Conservation (phyloP, 495 filamentous ascomycete genomes). For the Neurospora intermedia region DNA sequence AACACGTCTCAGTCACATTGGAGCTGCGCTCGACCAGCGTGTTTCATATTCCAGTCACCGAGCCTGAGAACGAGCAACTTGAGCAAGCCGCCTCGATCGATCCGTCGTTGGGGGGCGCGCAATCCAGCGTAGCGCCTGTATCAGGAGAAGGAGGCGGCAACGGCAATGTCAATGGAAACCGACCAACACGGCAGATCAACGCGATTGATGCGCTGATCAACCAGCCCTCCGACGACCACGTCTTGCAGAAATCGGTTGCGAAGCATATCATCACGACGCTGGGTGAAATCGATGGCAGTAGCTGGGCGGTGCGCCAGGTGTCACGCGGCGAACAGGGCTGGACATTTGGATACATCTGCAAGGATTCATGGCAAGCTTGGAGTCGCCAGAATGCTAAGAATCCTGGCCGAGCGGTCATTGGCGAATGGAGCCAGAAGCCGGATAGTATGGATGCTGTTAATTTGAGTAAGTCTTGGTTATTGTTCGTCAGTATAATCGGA, state of each 20-base stretch:
- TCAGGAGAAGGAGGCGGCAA: neutral
- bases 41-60: slow-evolving; percentile 24
- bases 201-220: slow-evolving; percentile 31
- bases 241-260: slow-evolving; percentile 29
- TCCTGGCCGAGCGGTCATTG: slow-evolving; percentile 24
- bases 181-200: slow-evolving; percentile 12
- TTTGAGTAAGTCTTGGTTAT: slow-evolving; percentile 17
- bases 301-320: slow-evolving; percentile 30
- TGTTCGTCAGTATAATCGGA: neutral
- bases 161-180: slow-evolving; percentile 1
- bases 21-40: slow-evolving; percentile 26
- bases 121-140: slow-evolving; percentile 3
- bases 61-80: slow-evolving; percentile 19
- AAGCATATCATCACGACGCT: slow-evolving; percentile 30
- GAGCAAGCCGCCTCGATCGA: slow-evolving; percentile 17
- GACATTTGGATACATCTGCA: slow-evolving; percentile 38
- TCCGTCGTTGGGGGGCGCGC: slow-evolving; percentile 18
- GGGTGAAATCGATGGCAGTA: slow-evolving; percentile 28
- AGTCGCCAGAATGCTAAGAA: slow-evolving; percentile 29
- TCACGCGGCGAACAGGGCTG: slow-evolving; percentile 32
- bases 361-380: slow-evolving; percentile 37
- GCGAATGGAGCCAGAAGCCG: slow-evolving; percentile 29
- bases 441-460: slow-evolving; percentile 27
- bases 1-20: slow-evolving; percentile 29
- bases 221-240: slow-evolving; percentile 32